Evolutionary conservation across 345 rosid species (phyloP), one percentile per base, ranked within the genome.

Genomic region (Reutealis trisperma): DNA sequence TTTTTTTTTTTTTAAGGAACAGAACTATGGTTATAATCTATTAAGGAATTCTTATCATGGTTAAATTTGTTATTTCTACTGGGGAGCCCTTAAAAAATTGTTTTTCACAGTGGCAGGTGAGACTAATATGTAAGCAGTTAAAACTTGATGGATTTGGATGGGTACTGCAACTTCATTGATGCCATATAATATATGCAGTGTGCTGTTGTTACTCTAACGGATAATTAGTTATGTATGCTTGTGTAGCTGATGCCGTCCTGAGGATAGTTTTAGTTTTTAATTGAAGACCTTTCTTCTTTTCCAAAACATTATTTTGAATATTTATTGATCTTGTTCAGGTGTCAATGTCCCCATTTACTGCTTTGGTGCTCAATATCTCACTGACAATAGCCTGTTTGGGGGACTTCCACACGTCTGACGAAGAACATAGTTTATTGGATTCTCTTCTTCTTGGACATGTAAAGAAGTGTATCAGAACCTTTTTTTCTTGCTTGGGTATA

Each of bases 391-490:
- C 68, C 25, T 57, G 0, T 79, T 37, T 63, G 73, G 57, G 44
- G 78, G 58, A 32, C 73, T 73, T 54, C 24, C 74, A 2, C 42
- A 44, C 58, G 51, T 59, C 67, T 2, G 73, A 72, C 70, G 81
- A 84, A 69, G 85, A 83, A 49, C 83, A 77, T 45, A 83, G 77
- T 75, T 58, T 76, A 8, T 69, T 83, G 71, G 88, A 80, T 59
- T 55, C 79, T 32, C 79, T 85, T 83, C 80, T 85, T 24, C 86
- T 83, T 72, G 78, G 83, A 63, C 75, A 72, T 83, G 88, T 82
- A 63, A 42, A 45, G 58, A 11, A 25, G 15, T 27, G 15, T 25
- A 34, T 25, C 30, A 44, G 30, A 45, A 6, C 34, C 22, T 49
- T 0, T 12, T 49, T 0, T 12, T 42, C 47, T 59, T 45, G 37